Percentiles rank a stretch among this genome's conserved stretches.
phyloP scores from a whole-genome alignment of 2,329 filamentous ascomycete genomes.

The Ceratocystis smalleyi region DNA sequence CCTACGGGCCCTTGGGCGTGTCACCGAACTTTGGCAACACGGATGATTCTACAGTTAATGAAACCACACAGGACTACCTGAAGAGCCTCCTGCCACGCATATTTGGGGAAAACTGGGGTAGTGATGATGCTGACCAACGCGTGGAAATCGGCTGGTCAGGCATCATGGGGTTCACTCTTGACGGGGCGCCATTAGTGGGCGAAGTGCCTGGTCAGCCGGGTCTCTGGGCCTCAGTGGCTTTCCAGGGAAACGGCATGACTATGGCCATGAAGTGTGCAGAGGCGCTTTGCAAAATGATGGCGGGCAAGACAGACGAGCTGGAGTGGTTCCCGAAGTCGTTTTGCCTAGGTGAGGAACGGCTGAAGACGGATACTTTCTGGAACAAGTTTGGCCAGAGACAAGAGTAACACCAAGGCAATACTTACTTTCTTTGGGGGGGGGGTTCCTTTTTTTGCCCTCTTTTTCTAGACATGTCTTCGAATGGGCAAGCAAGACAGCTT shows the following conservation, averaged over 20 bases:
- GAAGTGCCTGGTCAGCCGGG: constrained; percentile 30
- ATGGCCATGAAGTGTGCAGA: constrained; percentile 43
- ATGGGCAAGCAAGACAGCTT: no score
- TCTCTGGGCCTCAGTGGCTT: constrained; percentile 42
- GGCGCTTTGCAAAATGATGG: constrained; percentile 41
- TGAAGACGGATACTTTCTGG: constrained; percentile 14
- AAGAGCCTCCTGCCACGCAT: constrained; percentile 30
- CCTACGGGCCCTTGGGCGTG: constrained; percentile 28
- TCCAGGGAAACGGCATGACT: constrained; percentile 55
- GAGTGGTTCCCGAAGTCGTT: constrained; percentile 41
- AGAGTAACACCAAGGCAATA: neutral
- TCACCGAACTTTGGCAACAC: constrained; percentile 37
- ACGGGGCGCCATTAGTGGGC: constrained; percentile 39
- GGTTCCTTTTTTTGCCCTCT: neutral
- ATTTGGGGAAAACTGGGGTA: constrained; percentile 38
- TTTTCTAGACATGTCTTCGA: neutral
- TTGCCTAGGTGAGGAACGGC: constrained; percentile 9
- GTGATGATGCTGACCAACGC: constrained; percentile 26
- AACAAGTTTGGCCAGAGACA: constrained; percentile 7
- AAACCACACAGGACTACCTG: constrained; percentile 34
- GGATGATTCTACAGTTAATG: constrained; percentile 38
- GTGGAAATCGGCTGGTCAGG: constrained; percentile 37
- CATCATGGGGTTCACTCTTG: constrained; percentile 40
- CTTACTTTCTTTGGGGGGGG: neutral
- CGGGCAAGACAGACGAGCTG: constrained; percentile 24